Base-by-base conservation (phyloP, 257 asterid genomes). In the Solanum bulbocastanum region DNA sequence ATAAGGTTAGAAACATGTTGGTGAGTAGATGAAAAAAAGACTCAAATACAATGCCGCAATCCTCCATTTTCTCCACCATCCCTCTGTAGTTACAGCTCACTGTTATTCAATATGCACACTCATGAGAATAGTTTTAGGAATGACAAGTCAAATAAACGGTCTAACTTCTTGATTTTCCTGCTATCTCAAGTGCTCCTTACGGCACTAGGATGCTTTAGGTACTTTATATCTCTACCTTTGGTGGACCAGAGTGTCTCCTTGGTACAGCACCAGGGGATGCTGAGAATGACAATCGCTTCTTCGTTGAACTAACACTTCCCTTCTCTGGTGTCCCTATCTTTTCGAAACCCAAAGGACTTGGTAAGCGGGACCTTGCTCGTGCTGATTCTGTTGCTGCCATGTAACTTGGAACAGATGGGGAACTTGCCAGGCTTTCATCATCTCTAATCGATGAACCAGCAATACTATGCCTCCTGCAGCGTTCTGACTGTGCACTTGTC, bases 371-470 rank as follows among this genome's bases (percentile, higher is more conserved):
- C 88, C 89, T 93, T 56, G 98, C 95, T 88, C 94, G 89, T 15
- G 97, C 92, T 11, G 99, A 96, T 84, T 87, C 90, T 3, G 98
- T 95, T 42, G 93, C 85, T 8, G 90, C 91, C 98, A 95, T 94
- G 93, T 95, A 96, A 84, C 98, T 86, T 7, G 95, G 98, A 60
- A 92, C 86, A 6, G 93, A 86, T 39, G 94, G 90, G 3, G 96
- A 93, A 91, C 98, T 93, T 15, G 91, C 91, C 3, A 93, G 91
- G 89, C 98, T 97, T 87, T 95, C 98, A 46, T 96, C 98, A 35
- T 97, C 98, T 90, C 97, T 91, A 84, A 91, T 91, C 0, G 95
- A 95, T 27, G 98, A 94, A 33, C 97, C 92, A 1, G 94, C 94
- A 46, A 89, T 62, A 90, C 98, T 96, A 62, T 90, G 94, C 92